Base-by-base conservation (phyloP, 1,139 yeast species). In the Yamadazyma sp. region DNA sequence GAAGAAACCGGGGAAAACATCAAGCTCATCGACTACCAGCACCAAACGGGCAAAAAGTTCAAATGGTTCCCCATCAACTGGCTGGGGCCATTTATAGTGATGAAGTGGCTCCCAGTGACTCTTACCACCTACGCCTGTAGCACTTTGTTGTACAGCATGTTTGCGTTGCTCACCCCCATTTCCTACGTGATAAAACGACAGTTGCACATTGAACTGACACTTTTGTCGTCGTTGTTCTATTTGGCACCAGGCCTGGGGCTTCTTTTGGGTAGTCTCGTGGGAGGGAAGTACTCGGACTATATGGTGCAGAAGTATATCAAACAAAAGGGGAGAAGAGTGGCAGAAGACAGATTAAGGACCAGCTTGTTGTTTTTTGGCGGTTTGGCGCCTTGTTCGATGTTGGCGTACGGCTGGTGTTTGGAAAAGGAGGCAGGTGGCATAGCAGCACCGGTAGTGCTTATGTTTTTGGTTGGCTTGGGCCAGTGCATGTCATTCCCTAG, bases 381-480 rank as follows among this genome's bases (percentile, higher is more conserved):
- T 2, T 48, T 65, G 1, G 53, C 64, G 25, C 79, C 79, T 0
- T 58, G 45, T 0, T 42, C 67, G 1, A 64, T 68, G 37, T 47
- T 77, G 5, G 58, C 77, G 2, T 77, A 75, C 50, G 82, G 81
- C 1, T 77, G 81, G 81, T 51, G 68, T 12, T 46, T 77, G 8
- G 68, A 74, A 32, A 61, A 66, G 40, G 59, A 63, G 37, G 60
- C 61, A 37, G 81, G 81, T 15, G 81, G 81, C 1, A 69, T 70
- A 58, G 76, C 77, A 0, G 57, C 76, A 2, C 80, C 81, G 1
- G 62, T 76, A 5, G 59, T 76, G 2, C 56, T 66, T 45, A 58
- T 76, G 69, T 75, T 75, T 42, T 26, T 67, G 15, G 58, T 62
- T 36, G 81, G 78, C 0, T 40, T 73, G 22, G 70, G 72, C 0